These are phyloP conservation scores for Candida koratica DNA, from an alignment of 805 yeast species.

Conservation along the genomic window DNA sequence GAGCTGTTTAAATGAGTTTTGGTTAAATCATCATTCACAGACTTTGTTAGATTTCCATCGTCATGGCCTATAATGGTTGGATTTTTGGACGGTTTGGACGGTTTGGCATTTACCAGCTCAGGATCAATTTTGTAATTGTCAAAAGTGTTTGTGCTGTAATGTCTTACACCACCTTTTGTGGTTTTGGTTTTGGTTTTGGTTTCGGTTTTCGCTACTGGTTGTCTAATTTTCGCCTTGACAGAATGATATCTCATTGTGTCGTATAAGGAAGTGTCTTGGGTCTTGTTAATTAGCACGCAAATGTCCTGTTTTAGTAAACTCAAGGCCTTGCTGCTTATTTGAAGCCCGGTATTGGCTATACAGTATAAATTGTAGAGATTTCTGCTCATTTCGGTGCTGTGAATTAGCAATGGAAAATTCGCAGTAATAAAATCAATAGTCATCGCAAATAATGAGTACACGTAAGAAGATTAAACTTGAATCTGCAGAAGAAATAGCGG, in stretches of 20 bases:
- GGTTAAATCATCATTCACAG: slow-evolving; percentile 21
- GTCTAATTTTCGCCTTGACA: not conserved
- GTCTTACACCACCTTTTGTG: slow-evolving; percentile 2
- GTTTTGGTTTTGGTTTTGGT: not conserved
- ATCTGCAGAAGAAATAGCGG: slow-evolving; percentile 66
- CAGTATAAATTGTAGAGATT: slow-evolving; percentile 6
- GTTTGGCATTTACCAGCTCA: too few species aligned
- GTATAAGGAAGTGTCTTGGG: slow-evolving; percentile 1
- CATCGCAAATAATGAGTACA: slow-evolving; percentile 32
- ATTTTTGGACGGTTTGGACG: slow-evolving; percentile 1
- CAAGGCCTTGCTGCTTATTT: not conserved
- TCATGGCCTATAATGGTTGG: not conserved
- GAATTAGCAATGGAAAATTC: not conserved
- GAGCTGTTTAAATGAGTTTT: slow-evolving; percentile 38
- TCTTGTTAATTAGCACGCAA: not conserved
- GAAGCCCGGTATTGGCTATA: slow-evolving; percentile 5
- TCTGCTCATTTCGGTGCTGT: slow-evolving; percentile 6
- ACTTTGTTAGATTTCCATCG: slow-evolving; percentile 3
- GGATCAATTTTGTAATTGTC: slow-evolving; percentile 2
- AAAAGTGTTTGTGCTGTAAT: slow-evolving; percentile 9
- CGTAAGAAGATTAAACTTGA: slow-evolving; percentile 48
- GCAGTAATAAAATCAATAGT: not conserved
- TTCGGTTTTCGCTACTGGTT: not conserved
- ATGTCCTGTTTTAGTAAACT: slow-evolving; percentile 4
- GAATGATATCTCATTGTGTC: slow-evolving; percentile 6